Evolutionary conservation across 2,329 filamentous ascomycete genomes (phyloP), one percentile per base, ranked within the genome.

Genomic region (Penicillium sclerotigenum): DNA sequence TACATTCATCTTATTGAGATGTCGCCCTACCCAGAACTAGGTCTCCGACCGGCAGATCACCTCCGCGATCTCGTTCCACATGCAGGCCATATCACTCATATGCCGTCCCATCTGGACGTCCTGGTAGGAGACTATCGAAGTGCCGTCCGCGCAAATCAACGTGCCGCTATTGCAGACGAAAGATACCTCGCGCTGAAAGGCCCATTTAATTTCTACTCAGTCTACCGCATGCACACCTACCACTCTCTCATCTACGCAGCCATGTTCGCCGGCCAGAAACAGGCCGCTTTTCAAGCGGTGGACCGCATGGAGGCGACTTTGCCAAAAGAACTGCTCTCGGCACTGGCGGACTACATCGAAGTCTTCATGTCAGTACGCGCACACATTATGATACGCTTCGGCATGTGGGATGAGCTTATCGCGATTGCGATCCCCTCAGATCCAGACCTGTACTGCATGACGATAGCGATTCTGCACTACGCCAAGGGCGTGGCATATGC

Each of bases 1-100:
- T 91, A 91, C 69, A 88, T 91, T 37, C 88, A 91, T 63, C 80
- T 90, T 4, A 88, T 90, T 79, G 88, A 91, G 67, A 90, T 90
- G 88, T 90, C 87, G 0, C 74, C 77, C 0, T 79, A 76, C 0
- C 88, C 88, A 0, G 88, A 90, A 68, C 68, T 73, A 1, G 88
- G 85, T 1, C 69, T 89, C 16, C 75, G 80, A 0, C 77, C 81
- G 0, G 87, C 87, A 5, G 81, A 90, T 64, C 73, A 67, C 22
- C 78, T 91, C 11, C 83, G 87, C 22, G 79, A 77, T 10, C 78
- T 90, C 2, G 82, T 87, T 0, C 87, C 87, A 0, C 87, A 90
- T 67, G 80, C 83, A 0, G 88, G 87, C 0, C 88, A 91, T 69
- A 74, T 90, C 0, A 79, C 85, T 38, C 88, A 91, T 66, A 92